A percentile compares a stretch with the other conserved stretches of the same genome.
phyloP scores from a whole-genome alignment of 352 stramenopile species.

The Phytophthora multivora region DNA sequence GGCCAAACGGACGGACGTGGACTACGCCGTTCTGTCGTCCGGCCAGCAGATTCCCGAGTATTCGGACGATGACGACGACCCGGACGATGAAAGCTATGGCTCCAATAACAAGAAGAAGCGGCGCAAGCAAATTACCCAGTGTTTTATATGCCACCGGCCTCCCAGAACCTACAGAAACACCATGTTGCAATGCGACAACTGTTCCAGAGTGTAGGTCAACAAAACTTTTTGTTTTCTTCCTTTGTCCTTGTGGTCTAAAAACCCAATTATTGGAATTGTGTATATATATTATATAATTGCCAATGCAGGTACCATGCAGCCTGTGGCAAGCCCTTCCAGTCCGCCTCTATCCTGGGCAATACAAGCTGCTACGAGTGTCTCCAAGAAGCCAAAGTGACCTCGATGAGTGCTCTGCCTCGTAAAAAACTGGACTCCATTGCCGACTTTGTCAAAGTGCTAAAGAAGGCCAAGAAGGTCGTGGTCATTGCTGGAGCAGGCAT shows the following conservation, averaged over 20 bases:
- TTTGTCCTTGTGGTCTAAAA: conserved; percentile 8
- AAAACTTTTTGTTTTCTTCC: not conserved
- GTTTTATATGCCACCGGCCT: conserved; percentile 64
- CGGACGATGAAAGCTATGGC: conserved; percentile 59
- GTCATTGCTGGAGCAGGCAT: conserved; percentile 94
- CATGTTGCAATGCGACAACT: conserved; percentile 80
- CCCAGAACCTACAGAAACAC: conserved; percentile 40
- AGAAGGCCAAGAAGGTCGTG: conserved; percentile 86
- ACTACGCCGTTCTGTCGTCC: conserved; percentile 81
- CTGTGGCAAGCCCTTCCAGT: conserved; percentile 58
- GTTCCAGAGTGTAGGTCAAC: conserved; percentile 55
- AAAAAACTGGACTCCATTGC: conserved; percentile 52
- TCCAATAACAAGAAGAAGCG: conserved; percentile 42
- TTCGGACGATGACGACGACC: conserved; percentile 69
- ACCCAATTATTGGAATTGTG: conserved; percentile 24
- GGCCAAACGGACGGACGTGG: conserved; percentile 74
- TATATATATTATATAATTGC: conserved; percentile 5
- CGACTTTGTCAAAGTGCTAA: conserved; percentile 76
- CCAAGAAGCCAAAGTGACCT: conserved; percentile 42
- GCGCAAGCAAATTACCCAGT: conserved; percentile 39
- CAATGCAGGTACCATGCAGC: conserved; percentile 50
- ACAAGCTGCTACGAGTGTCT: conserved; percentile 83
- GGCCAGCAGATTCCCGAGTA: conserved; percentile 84
- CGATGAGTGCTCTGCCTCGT: conserved; percentile 30
- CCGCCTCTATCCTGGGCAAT: conserved; percentile 67